phyloP scores from a whole-genome alignment of 1,139 yeast species.

The Eremothecium gossypii region DNA sequence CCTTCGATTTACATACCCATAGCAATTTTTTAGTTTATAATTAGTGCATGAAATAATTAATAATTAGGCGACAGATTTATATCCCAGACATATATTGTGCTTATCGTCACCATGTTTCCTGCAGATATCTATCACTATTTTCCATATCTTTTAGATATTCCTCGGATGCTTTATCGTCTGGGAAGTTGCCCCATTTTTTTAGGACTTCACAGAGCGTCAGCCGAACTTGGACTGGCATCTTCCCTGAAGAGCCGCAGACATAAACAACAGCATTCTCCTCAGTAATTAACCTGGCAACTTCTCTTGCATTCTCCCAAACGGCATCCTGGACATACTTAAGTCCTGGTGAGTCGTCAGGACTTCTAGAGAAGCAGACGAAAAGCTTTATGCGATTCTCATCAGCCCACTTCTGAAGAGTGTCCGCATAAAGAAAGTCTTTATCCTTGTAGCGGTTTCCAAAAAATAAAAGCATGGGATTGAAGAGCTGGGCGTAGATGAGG shows the following conservation, averaged over 20 bases:
- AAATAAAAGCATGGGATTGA: constrained; percentile 40
- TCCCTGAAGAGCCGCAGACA: constrained; percentile 88
- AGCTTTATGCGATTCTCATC: constrained; percentile 33
- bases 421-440: constrained; percentile 61
- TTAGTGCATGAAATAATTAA: too few species aligned
- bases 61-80: too few species aligned
- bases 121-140: constrained; percentile 58
- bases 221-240: constrained; percentile 88
- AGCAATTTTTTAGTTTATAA: too few species aligned
- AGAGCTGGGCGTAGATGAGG: constrained; percentile 33
- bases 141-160: constrained; percentile 52
- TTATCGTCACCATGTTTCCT: constrained; percentile 75
- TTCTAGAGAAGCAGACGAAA: constrained; percentile 57
- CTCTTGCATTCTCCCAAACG: constrained; percentile 40
- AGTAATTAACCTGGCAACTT: constrained; percentile 44
- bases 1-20: background rate
- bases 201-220: constrained; percentile 60
- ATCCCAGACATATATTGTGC: background rate
- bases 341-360: constrained; percentile 32
- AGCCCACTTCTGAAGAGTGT: constrained; percentile 40
- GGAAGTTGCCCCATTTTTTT: constrained; percentile 34
- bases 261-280: constrained; percentile 53
- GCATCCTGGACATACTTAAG: constrained; percentile 67
- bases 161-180: constrained; percentile 40
- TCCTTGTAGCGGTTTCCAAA: constrained; percentile 64